These are phyloP conservation scores for Zasmidium cellare DNA, from an alignment of 2,329 filamentous ascomycete genomes.

Conservation along the genomic window DNA sequence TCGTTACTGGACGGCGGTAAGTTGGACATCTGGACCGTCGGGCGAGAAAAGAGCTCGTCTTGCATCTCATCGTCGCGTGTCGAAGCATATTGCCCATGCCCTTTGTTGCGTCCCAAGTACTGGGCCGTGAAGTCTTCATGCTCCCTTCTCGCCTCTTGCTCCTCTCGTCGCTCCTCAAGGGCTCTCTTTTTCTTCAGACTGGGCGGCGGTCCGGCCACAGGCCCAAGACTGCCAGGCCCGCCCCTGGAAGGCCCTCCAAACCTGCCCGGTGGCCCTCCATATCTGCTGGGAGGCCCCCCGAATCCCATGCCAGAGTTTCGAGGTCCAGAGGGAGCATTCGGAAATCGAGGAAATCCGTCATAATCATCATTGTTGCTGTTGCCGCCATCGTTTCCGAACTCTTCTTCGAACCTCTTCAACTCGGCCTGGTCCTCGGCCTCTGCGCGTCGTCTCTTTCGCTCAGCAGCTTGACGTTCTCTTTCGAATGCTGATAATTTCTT, in stretches of 20 bases:
- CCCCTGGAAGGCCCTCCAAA: slow-evolving; percentile 42
- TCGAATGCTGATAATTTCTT: slow-evolving; percentile 86
- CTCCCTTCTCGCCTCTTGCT: slow-evolving; percentile 28
- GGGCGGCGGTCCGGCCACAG: slow-evolving; percentile 37
- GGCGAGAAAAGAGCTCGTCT: slow-evolving; percentile 46
- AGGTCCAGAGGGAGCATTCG: slow-evolving; percentile 11
- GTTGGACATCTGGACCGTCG: slow-evolving; percentile 55
- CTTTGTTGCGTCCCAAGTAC: slow-evolving; percentile 9
- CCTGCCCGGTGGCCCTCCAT: too few relatives aligned
- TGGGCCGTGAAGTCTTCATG: slow-evolving; percentile 22
- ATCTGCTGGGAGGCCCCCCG: slow-evolving; percentile 15
- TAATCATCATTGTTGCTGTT: slow-evolving; percentile 45
- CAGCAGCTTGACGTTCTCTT: slow-evolving; percentile 82
- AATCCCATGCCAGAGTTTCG: slow-evolving; percentile 16
- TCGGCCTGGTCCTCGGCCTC: slow-evolving; percentile 85
- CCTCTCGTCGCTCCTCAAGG: slow-evolving; percentile 34
- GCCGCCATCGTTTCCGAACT: slow-evolving; percentile 52
- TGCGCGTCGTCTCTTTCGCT: slow-evolving; percentile 82
- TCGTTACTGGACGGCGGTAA: slow-evolving; percentile 55
- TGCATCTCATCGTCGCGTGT: slow-evolving; percentile 37
- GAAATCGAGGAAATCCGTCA: slow-evolving; percentile 21
- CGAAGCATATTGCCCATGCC: slow-evolving; percentile 30
- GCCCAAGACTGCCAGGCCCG: slow-evolving; percentile 52
- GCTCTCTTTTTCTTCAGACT: slow-evolving; percentile 36
- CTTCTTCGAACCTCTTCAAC: slow-evolving; percentile 84